These are phyloP conservation scores for Hyaloscypha hepaticicola DNA, from an alignment of 495 filamentous ascomycete species.

Conservation along the genomic window DNA sequence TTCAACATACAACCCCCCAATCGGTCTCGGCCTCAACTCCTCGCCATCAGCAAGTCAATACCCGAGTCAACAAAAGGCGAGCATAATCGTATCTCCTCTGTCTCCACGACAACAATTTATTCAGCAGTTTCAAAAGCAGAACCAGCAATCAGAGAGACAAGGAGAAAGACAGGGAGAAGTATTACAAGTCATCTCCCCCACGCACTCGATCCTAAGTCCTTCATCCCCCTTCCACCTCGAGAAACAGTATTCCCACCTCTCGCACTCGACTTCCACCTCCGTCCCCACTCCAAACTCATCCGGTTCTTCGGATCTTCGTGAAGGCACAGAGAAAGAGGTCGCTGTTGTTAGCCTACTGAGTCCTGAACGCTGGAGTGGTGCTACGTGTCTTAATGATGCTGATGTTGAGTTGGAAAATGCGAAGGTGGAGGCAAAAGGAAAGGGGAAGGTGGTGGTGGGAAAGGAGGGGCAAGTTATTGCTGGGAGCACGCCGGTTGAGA, in stretches of 20 bases:
- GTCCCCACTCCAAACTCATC: not conserved
- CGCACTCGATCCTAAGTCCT: not conserved
- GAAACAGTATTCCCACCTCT: not conserved
- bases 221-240: not conserved
- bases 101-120: too few species aligned
- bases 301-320: not conserved
- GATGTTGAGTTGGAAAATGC: not conserved
- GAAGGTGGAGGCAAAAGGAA: not conserved
- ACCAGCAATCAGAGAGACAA: too few species aligned
- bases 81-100: too few species aligned
- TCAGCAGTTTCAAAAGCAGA: too few species aligned
- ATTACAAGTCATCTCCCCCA: too few species aligned
- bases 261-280: not conserved
- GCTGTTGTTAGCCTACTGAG: not conserved
- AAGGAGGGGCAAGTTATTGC: not conserved
- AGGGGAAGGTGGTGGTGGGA: too few species aligned
- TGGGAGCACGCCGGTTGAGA: not conserved
- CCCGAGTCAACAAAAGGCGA: too few species aligned
- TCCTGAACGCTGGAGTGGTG: not conserved
- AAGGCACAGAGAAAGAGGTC: not conserved
- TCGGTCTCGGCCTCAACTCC: constrained; percentile 15
- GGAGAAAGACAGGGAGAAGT: too few species aligned
- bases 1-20: constrained; percentile 15
- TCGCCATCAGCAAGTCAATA: too few species aligned
- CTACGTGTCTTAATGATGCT: not conserved